Evolutionary conservation across 257 asterid species (phyloP).

Genomic region (Penstemon davidsonii): DNA sequence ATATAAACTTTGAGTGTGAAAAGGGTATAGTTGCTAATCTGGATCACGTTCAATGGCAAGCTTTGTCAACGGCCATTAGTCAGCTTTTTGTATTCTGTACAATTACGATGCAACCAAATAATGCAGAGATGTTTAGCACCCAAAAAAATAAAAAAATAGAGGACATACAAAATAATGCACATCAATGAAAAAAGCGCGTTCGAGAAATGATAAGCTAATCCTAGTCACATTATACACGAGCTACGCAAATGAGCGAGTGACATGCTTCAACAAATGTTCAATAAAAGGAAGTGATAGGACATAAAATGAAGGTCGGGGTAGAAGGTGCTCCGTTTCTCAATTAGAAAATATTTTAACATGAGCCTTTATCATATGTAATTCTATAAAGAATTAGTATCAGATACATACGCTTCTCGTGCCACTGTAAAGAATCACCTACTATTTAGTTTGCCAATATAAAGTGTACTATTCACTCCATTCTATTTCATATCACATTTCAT

Average conservation of each 20-base stretch:
- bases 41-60: neutral
- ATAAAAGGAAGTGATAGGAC: too few species aligned
- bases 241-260: too few species aligned
- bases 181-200: neutral
- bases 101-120: neutral
- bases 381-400: too few species aligned
- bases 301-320: too few species aligned
- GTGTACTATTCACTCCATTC: neutral
- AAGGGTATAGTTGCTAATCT: neutral
- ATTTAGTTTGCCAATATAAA: too few species aligned
- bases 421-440: too few species aligned
- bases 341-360: too few species aligned
- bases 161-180: neutral
- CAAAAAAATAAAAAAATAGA: neutral
- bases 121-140: neutral
- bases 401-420: too few species aligned
- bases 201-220: neutral
- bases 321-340: too few species aligned
- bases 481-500: conserved; percentile 6
- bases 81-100: neutral
- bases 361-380: too few species aligned
- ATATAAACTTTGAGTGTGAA: neutral
- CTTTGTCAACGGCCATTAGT: neutral
- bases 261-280: too few species aligned
- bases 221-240: too few species aligned